Percentiles rank a stretch among this genome's conserved stretches.
Conservation (phyloP, 225 moss, liverwort and hornwort species). For the Asterella californica region DNA sequence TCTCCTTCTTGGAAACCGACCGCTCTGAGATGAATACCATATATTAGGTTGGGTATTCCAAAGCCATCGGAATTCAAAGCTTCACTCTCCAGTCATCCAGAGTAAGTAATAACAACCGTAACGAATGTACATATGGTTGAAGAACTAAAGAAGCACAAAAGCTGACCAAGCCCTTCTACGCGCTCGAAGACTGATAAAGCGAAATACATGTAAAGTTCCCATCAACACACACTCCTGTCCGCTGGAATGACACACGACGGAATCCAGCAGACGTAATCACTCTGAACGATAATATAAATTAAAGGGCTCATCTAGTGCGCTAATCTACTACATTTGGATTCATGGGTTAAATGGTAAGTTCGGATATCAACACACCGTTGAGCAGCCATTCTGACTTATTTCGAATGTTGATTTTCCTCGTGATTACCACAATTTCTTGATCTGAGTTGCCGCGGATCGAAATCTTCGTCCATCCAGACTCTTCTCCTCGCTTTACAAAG, state of each 20-base stretch:
- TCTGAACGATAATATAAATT: no score
- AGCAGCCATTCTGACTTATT: conserved; percentile 85
- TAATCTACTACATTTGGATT: not conserved
- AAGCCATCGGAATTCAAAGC: not conserved
- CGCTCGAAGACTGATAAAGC: not conserved
- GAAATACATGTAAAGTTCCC: no score
- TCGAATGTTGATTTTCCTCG: conserved; percentile 73
- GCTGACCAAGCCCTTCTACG: not conserved
- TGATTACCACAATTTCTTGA: conserved; percentile 54
- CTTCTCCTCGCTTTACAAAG: conserved; percentile 93
- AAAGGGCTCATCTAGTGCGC: no score
- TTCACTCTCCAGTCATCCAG: not conserved
- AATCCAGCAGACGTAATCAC: no score
- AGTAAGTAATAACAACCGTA: no score
- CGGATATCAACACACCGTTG: conserved; percentile 44
- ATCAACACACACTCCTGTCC: no score
- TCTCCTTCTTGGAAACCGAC: conserved; percentile 57
- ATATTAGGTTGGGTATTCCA: not conserved
- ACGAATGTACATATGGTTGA: not conserved
- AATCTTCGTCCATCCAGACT: conserved; percentile 80
- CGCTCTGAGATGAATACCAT: conserved; percentile 27
- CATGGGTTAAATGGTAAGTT: not conserved
- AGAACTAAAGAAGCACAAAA: not conserved
- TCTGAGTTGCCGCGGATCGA: conserved; percentile 58
- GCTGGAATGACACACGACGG: no score